These are phyloP conservation scores for Naganishia onofrii DNA, from an alignment of 768 basidiomycete species.

Conservation along the genomic window DNA sequence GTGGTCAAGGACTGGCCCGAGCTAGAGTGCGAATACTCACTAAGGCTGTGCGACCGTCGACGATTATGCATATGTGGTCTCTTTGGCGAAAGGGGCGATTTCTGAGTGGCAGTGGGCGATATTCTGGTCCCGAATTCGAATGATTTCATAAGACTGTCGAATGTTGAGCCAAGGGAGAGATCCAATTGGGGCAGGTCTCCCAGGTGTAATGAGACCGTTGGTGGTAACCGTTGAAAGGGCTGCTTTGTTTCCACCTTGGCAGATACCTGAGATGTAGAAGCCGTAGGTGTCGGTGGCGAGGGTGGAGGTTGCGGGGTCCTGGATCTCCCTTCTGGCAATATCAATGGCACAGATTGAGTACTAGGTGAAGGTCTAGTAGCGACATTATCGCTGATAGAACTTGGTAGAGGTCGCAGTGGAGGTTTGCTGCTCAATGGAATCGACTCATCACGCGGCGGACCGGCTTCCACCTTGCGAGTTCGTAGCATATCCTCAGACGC, in stretches of 20 bases:
- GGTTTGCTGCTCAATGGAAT: background rate
- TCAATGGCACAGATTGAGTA: background rate
- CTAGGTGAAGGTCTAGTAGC: background rate
- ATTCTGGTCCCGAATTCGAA: constrained; percentile 28
- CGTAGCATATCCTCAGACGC: constrained; percentile 32
- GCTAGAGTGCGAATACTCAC: constrained; percentile 23
- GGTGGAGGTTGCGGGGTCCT: constrained; percentile 26
- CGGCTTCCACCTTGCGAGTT: constrained; percentile 12
- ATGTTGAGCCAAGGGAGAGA: constrained; percentile 43
- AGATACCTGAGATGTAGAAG: constrained; percentile 16
- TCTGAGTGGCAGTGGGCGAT: constrained; percentile 29
- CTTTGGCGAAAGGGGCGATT: constrained; percentile 30
- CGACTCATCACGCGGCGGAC: background rate
- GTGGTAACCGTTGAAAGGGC: constrained; percentile 30
- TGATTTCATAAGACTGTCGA: constrained; percentile 40
- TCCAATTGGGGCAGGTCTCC: constrained; percentile 49
- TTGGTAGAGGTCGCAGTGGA: background rate
- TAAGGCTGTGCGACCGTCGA: constrained; percentile 32
- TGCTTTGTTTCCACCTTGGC: constrained; percentile 25
- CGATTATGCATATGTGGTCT: constrained; percentile 9
- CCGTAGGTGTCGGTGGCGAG: background rate
- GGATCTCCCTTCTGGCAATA: constrained; percentile 9
- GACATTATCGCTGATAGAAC: background rate
- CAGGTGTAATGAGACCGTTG: constrained; percentile 45
- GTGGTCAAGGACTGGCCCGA: constrained; percentile 8